These are phyloP conservation scores for Yamadazyma aaseri DNA, from an alignment of 1,139 yeast genomes.

Conservation along the genomic window DNA sequence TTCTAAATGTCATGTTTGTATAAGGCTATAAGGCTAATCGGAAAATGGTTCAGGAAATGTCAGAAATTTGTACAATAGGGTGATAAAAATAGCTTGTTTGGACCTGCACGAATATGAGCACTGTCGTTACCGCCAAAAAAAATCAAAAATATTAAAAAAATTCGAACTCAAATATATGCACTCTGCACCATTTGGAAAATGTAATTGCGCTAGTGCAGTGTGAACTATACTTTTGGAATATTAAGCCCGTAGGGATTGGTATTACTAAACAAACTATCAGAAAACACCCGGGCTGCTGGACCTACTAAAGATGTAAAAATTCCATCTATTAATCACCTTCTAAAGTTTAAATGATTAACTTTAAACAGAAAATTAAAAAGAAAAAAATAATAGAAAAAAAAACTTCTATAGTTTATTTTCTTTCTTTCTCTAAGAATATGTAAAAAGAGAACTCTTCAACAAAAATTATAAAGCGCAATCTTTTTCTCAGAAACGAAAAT, in stretches of 20 bases:
- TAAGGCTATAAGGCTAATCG: no score
- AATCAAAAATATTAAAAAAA: no score
- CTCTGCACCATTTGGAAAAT: not conserved
- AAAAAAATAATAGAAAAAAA: no score
- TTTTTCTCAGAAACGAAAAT: not conserved
- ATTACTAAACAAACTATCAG: no score
- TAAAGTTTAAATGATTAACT: no score
- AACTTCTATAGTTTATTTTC: not conserved
- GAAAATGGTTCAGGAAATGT: not conserved
- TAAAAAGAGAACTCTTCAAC: not conserved
- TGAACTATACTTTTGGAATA: no score
- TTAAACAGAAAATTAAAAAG: no score
- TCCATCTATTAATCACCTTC: no score
- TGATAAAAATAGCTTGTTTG: constrained; percentile 1
- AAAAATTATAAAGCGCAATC: constrained; percentile 1
- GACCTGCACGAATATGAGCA: not conserved
- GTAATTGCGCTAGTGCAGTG: not conserved
- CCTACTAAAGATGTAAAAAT: no score
- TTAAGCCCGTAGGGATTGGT: no score
- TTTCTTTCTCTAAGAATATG: not conserved
- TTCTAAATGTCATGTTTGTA: no score
- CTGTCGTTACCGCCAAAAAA: not conserved
- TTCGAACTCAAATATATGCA: constrained; percentile 1
- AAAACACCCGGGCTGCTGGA: no score
- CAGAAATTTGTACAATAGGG: not conserved